These are phyloP conservation scores for Russula lepida DNA, from an alignment of 768 basidiomycete genomes.

Conservation along the genomic window DNA sequence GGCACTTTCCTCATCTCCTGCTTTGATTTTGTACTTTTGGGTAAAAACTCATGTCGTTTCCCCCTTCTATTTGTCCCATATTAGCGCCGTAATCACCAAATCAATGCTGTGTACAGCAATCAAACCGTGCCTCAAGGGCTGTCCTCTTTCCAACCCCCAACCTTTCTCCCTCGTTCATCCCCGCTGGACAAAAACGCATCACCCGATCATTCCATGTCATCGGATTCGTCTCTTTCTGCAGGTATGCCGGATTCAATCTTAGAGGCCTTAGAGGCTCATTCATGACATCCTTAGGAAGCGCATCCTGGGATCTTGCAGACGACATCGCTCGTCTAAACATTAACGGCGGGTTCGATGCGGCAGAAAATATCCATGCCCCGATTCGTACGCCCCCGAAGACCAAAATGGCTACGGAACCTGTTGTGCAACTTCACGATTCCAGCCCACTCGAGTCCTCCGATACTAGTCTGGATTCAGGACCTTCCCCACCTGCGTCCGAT, in stretches of 20 bases:
- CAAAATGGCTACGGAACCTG: slow-evolving; percentile 42
- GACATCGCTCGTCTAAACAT: slow-evolving; percentile 69
- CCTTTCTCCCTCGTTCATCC: slow-evolving; percentile 18
- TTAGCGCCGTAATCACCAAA: slow-evolving; percentile 23
- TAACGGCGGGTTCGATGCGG: slow-evolving; percentile 43
- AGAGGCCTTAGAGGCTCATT: slow-evolving; percentile 47
- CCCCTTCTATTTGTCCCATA: slow-evolving; percentile 11
- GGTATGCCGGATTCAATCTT: slow-evolving; percentile 52
- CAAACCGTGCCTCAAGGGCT: slow-evolving; percentile 18
- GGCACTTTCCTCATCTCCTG: not conserved
- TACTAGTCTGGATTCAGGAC: slow-evolving; percentile 53
- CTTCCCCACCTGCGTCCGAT: slow-evolving; percentile 58
- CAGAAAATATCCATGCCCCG: slow-evolving; percentile 31
- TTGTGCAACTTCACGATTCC: slow-evolving; percentile 51
- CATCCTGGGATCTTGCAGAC: slow-evolving; percentile 59
- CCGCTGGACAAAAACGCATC: slow-evolving; percentile 20
- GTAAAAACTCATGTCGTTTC: slow-evolving; percentile 10
- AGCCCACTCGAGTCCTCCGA: slow-evolving; percentile 69
- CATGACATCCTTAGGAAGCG: slow-evolving; percentile 42
- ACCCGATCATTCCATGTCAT: slow-evolving; percentile 29
- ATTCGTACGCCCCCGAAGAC: slow-evolving; percentile 64
- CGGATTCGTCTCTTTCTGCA: slow-evolving; percentile 27
- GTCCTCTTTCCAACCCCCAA: slow-evolving; percentile 18
- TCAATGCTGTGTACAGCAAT: slow-evolving; percentile 21
- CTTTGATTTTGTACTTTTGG: not conserved